Base-by-base conservation (phyloP, 768 basidiomycete species). In the Lactarius deliciosus region DNA sequence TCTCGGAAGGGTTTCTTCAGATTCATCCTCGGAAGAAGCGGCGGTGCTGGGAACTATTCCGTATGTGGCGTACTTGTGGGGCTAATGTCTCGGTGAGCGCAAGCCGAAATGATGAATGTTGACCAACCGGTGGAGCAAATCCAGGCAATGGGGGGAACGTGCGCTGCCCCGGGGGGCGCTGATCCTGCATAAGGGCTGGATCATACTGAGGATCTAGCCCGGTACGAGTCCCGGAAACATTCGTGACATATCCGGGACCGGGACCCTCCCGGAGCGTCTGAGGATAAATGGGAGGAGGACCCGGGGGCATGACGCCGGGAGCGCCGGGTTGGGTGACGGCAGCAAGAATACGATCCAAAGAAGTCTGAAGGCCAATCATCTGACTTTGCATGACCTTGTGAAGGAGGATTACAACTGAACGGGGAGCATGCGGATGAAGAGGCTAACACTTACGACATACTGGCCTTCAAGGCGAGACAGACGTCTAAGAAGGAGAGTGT, bases 341-440 rank as follows among this genome's bases (percentile, higher is more conserved):
- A 55, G 83, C 79, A 63, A 94, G 78, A 74, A 94, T 94, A 60
- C 92, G 85, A 77, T 94, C 92, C 69, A 94, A 76, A 30, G 92
- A 90, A 6, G 91, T 90, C 77, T 94, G 93, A 89, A 94, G 91
- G 72, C 92, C 92, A 72, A 94, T 94, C 90, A 94, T 93, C 75
- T 94, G 92, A 77, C 91, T 92, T 76, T 94, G 91, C 86, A 94
- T 91, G 71, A 92, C 89, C 91, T 92, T 61, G 57, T 57, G 50
- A 22, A 20, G 34, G 28, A 20, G 25, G 18, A 41, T 53, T 53
- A 25, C 50, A 25, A 50, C 25, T 60, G 64, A 67, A 68, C 66
- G 58, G 28, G 58, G 32, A 57, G 38, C 47, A 20, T 57, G 57
- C n/a, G 20, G 30, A 40, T 53, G 55, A 68, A n/a, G 25, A 16